Evolutionary conservation across 2,329 filamentous ascomycete genomes (phyloP), one percentile per base, ranked within the genome.

Genomic region (Xylariomycetidae sp.): DNA sequence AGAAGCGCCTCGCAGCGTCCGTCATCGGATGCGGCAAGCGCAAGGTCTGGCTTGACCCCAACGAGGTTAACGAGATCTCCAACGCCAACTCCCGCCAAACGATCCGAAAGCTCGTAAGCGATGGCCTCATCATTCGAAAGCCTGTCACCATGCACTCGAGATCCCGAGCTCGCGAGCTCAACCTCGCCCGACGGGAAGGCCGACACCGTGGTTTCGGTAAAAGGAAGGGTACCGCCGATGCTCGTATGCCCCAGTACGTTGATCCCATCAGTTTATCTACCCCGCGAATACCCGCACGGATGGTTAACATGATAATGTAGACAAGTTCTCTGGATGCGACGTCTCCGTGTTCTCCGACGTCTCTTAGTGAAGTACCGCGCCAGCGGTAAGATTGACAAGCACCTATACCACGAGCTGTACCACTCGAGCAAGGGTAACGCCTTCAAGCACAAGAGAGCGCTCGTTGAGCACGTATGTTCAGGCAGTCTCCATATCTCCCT

Each of bases 31-130:
- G 88, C 78, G 92, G 92, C 70, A 84, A 98, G 86, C 87, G 90
- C 83, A 98, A 98, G 87, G 94, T 98, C 77, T 98, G 92, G 92
- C 89, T 98, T 69, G 92, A 98, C 75, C 92, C 92, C 72, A 97
- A 94, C 71, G 92, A 98, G 80, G 82, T 89, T 75, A 92, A 74
- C 80, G 92, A 98, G 77, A 98, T 98, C 77, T 88, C 86, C 78
- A 97, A 96, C 74, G 92, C 92, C 84, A 98, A 98, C 86, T 97
- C 90, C 63, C 90, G 92, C 65, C 90, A 97, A 80, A 96, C 90
- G 59, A 85, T 98, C 82, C 90, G 94, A 79, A 98, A 98, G 81
- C 87, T 98, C 72, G 83, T 97, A 67, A 78, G 85, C 74, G 94
- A 98, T 94, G 94, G 92, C 76, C 87, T 98, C 69, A 98, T 98